Evolutionary conservation across 345 rosid species (phyloP), one percentile per base, ranked within the genome.

Genomic region (Eucalyptus marginata): DNA sequence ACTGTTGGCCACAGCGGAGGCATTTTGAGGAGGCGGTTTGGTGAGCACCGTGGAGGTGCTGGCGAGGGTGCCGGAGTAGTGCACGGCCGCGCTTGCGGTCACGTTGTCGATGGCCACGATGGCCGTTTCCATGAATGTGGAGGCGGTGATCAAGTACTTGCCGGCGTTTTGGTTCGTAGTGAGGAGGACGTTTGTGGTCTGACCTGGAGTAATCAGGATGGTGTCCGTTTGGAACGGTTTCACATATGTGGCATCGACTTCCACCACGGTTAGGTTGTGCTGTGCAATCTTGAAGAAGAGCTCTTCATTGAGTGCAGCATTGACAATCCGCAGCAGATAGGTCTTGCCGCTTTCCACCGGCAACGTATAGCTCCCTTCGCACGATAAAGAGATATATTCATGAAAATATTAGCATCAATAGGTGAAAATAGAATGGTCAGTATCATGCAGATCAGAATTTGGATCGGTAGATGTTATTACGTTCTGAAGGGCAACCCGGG

Each of bases 271-370:
- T 52, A 95, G 90, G 86, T 93, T 91, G 88, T 95, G 97, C 58
- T 94, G 93, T 2, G 96, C 97, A 10, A 95, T 90, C 46, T 91
- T 91, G 88, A 95, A 95, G 90, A 95, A 94, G 10, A 94, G 94
- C 90, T 94, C 96, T 66, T 94, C 96, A 83, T 94, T 94, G 93
- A 95, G 93, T 79, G 96, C 97, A 47, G 97, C 96, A 87, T 95
- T 95, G 93, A 95, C 86, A 15, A 95, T 86, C 25, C 97, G 91
- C 25, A 95, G 90, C 83, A 93, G 89, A 90, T 93, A 93, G 3
- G 94, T 94, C 90, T 95, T 94, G 18, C 97, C 94, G 18, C 91
- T 89, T 4, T 92, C 90, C 15, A 94, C 96, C 54, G 94, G 88
- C 90, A 94, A 59, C 47, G 87, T 91, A 52, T 89, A 93, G 43